Base-by-base conservation (phyloP, 345 rosid genomes). In the Boechera divaricarpa region DNA sequence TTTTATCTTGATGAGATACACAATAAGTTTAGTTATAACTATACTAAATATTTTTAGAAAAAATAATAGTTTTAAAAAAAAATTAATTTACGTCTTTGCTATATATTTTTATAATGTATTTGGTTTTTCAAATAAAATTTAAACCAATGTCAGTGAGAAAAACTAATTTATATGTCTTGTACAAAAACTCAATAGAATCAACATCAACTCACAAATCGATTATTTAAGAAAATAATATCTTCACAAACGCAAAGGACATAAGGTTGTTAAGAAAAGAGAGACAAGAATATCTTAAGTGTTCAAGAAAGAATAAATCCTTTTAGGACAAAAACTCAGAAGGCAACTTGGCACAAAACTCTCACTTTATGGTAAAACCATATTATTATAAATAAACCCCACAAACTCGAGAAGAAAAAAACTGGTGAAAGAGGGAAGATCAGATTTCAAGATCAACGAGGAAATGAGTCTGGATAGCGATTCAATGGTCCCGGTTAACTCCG, bases 401-500 rank as follows among this genome's bases (percentile, higher is more conserved):
- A 32, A 54, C 5, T 28, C 38, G 39, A 42, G 60, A 63, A 41
- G 42, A 32, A 15, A 1, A 21, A 53, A 18, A 76, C 5, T 26
- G 36, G 55, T 32, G 21, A 21, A 63, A 15, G 61, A 21, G 26
- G 4, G 52, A 31, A 52, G 49, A 61, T 42, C 29, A 42, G 5
- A 33, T 33, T 54, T 69, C 41, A 69, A 69, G 44, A 69, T 35
- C 63, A 26, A 55, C 61, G 45, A 70, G 61, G 53, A 53, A 51
- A 89, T 86, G 94, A 78, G 79, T 75, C 54, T 81, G 42, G 75
- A 70, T 67, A 80, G 55, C 67, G 79, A 80, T 82, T 78, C 82
- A 26, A 31, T 63, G 7, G 54, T 47, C 10, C 72, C 49, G 11
- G 53, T 41, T 33, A 61, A 68, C 35, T 68, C 63, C 10, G 67